Percentiles rank a stretch among this genome's conserved stretches.
These are phyloP conservation scores for Cucumis melo DNA, from an alignment of 306 rosid species.

Conservation along the genomic window DNA sequence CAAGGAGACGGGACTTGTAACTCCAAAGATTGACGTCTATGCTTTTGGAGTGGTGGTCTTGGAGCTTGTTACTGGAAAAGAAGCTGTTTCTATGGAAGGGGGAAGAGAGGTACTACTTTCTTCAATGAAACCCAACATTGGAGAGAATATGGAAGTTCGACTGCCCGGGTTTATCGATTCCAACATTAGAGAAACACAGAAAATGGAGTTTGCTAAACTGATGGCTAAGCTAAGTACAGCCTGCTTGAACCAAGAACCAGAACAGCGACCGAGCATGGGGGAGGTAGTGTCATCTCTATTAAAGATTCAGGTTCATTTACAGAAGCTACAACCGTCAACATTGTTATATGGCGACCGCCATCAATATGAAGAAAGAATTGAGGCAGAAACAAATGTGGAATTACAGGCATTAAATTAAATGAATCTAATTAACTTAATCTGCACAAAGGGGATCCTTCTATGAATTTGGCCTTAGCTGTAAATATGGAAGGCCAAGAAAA, in stretches of 20 bases:
- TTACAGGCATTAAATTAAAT: conserved; percentile 15
- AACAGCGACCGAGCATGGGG: conserved; percentile 20
- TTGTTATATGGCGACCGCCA: background rate
- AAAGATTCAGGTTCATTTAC: conserved; percentile 15
- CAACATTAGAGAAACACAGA: conserved; percentile 14
- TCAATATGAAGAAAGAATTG: background rate
- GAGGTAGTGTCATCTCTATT: conserved; percentile 9
- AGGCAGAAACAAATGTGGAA: background rate
- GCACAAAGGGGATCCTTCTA: conserved; percentile 10
- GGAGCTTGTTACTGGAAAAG: conserved; percentile 46
- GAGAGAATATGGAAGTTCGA: conserved; percentile 17
- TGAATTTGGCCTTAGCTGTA: conserved; percentile 31
- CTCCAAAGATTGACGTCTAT: conserved; percentile 47
- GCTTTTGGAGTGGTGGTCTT: conserved; percentile 49
- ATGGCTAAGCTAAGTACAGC: conserved; percentile 30
- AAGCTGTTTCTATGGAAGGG: conserved; percentile 19
- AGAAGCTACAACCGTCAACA: background rate
- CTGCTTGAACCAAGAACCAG: conserved; percentile 33
- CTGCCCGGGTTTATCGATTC: conserved; percentile 29
- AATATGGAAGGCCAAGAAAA: conserved; percentile 42
- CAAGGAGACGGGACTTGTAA: conserved; percentile 18
- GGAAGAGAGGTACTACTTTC: conserved; percentile 36
- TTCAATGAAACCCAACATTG: conserved; percentile 12
- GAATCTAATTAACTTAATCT: conserved; percentile 16
- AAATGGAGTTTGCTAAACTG: conserved; percentile 17